A percentile compares a stretch with the other conserved stretches of the same genome.
Evolutionary conservation across 169 alveolate species (phyloP).

Genomic region (Amoebophrya sp.): DNA sequence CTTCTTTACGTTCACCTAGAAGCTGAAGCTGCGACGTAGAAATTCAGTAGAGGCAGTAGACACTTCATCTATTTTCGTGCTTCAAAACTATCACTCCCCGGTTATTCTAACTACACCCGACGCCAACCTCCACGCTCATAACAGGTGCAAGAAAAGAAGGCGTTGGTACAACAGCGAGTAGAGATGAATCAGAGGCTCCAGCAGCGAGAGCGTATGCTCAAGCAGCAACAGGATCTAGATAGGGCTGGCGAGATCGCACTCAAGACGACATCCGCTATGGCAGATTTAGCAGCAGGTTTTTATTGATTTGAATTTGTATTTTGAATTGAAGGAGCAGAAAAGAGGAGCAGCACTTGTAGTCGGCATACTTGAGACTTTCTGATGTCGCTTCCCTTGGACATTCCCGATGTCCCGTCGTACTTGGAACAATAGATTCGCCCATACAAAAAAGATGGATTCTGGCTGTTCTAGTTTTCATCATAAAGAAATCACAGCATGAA

Average conservation of each 20-base stretch:
- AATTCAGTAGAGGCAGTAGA: slow-evolving; percentile 42
- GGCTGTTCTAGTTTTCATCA: not conserved
- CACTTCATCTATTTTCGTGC: slow-evolving; percentile 44
- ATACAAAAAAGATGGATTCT: not conserved
- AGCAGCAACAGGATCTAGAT: slow-evolving; percentile 51
- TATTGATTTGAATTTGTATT: not conserved
- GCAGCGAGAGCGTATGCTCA: slow-evolving; percentile 56
- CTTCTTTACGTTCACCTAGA: not conserved
- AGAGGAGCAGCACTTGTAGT: too few relatives aligned
- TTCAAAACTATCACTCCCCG: slow-evolving; percentile 24
- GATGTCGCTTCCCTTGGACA: slow-evolving; percentile 40
- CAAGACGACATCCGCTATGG: slow-evolving; percentile 43
- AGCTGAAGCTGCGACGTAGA: not conserved
- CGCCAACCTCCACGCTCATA: too few relatives aligned
- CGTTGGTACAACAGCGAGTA: slow-evolving; percentile 60
- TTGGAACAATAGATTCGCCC: not conserved
- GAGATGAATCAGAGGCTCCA: slow-evolving; percentile 58
- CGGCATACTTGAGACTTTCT: too few relatives aligned
- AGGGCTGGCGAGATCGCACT: slow-evolving; percentile 46
- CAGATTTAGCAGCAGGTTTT: slow-evolving; percentile 44
- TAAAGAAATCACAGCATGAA: not conserved
- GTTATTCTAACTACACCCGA: too few relatives aligned
- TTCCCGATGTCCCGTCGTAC: not conserved
- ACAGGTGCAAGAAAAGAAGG: slow-evolving; percentile 60
- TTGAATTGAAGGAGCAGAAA: too few relatives aligned